Evolutionary conservation across 768 basidiomycete genomes (phyloP).

Genomic region (Mycena latifolia): DNA sequence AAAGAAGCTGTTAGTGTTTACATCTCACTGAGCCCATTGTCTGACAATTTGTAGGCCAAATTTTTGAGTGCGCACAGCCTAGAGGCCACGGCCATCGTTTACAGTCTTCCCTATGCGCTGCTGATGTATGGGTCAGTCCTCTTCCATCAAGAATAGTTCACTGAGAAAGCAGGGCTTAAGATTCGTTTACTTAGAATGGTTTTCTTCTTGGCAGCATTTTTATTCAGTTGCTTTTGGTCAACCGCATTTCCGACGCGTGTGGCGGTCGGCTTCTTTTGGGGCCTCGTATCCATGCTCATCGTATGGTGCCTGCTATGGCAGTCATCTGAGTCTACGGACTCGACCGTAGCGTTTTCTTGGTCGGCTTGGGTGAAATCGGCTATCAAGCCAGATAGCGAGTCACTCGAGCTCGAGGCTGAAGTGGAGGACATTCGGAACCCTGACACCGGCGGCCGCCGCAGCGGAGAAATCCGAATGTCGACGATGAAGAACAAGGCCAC

Average conservation of each 20-base stretch:
- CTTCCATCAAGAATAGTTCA: not conserved
- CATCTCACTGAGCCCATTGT: not conserved
- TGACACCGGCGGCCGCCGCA: no score
- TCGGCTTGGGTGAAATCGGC: not conserved
- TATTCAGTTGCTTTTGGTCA: conserved; percentile 43
- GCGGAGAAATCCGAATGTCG: not conserved
- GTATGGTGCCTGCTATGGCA: conserved; percentile 42
- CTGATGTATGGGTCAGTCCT: conserved; percentile 54
- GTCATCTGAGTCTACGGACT: not conserved
- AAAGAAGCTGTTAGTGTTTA: conserved; percentile 49
- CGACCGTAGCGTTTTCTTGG: conserved; percentile 1
- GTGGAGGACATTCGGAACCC: not conserved
- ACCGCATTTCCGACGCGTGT: conserved; percentile 43
- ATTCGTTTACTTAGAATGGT: conserved; percentile 42
- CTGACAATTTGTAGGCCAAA: conserved; percentile 31
- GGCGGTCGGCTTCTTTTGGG: conserved; percentile 41
- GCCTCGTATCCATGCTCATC: conserved; percentile 39
- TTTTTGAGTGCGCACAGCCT: conserved; percentile 42
- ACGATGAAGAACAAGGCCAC: not conserved
- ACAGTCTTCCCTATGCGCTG: conserved; percentile 54
- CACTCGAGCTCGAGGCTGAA: no score
- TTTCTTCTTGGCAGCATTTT: conserved; percentile 48
- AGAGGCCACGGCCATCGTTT: conserved; percentile 53
- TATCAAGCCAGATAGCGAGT: not conserved
- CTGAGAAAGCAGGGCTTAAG: not conserved